Conservation (phyloP, 768 basidiomycete species). For the Dacryopinax spathularia region DNA sequence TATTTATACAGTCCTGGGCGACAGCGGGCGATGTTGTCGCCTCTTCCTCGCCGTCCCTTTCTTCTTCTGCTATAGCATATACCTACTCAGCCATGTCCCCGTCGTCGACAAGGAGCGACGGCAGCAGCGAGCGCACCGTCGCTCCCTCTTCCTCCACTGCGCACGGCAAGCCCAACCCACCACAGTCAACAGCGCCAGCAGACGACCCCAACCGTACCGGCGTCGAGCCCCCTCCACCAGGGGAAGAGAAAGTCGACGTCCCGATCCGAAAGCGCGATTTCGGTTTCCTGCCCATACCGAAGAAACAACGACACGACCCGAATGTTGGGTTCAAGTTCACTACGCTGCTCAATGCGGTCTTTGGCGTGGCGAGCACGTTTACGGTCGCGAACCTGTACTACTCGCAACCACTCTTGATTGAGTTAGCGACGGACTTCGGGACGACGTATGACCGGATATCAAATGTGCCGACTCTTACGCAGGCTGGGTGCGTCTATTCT, state of each 20-base stretch:
- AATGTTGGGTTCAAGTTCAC: conserved; percentile 40
- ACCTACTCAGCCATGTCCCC: not conserved
- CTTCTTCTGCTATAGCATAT: no score
- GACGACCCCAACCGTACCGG: not conserved
- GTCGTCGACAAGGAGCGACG: not conserved
- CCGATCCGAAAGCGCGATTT: conserved; percentile 30
- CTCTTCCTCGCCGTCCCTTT: not conserved
- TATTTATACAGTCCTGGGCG: no score
- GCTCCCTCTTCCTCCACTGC: not conserved
- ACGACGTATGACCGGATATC: conserved; percentile 19
- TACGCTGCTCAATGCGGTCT: conserved; percentile 38
- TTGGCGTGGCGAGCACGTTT: conserved; percentile 51
- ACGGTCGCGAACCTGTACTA: conserved; percentile 67
- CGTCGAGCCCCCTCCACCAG: not conserved
- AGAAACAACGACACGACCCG: conserved; percentile 38
- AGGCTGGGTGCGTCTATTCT: conserved; percentile 15
- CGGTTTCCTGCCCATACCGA: conserved; percentile 50
- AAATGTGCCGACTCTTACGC: conserved; percentile 24
- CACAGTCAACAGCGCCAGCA: no score
- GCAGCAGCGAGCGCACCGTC: not conserved
- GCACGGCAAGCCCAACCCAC: not conserved
- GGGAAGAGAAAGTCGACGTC: not conserved
- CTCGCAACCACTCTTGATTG: conserved; percentile 65
- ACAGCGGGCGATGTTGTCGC: no score
- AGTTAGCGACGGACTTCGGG: conserved; percentile 20